These are phyloP conservation scores for Prunus dulcis DNA, from an alignment of 306 rosid species.

Conservation along the genomic window DNA sequence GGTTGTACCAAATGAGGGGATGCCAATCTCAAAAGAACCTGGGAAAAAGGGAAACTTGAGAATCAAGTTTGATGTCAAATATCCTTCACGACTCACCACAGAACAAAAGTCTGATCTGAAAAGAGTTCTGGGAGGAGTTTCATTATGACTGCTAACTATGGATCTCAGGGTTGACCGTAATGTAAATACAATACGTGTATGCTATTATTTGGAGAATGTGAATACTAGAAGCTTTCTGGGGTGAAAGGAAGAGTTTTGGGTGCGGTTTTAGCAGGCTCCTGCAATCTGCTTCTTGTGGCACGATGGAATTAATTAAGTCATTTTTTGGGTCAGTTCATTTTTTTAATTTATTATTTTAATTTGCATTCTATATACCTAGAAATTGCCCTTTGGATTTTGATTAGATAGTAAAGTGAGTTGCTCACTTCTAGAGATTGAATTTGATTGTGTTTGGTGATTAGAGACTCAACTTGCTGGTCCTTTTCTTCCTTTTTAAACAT, in stretches of 20 bases:
- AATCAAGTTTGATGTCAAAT: slow-evolving; percentile 73
- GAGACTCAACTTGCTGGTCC: not conserved
- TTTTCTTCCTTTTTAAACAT: not conserved
- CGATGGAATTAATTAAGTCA: not conserved
- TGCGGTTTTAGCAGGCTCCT: slow-evolving; percentile 12
- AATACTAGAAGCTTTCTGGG: slow-evolving; percentile 36
- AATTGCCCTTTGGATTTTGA: not conserved
- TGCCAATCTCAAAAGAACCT: slow-evolving; percentile 88
- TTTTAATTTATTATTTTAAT: not conserved
- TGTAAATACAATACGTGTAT: slow-evolving; percentile 23
- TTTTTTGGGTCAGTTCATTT: not conserved
- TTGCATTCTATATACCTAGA: not conserved
- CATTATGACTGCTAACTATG: slow-evolving; percentile 33
- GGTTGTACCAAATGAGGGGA: slow-evolving; percentile 74
- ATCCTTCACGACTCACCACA: slow-evolving; percentile 68
- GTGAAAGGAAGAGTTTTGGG: slow-evolving; percentile 10
- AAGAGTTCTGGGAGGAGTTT: slow-evolving; percentile 70
- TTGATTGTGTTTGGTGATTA: not conserved
- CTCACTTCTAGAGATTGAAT: not conserved
- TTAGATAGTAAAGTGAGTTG: not conserved
- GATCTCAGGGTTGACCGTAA: slow-evolving; percentile 21
- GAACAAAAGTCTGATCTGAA: slow-evolving; percentile 85
- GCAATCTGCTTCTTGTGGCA: slow-evolving; percentile 3
- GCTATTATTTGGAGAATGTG: slow-evolving; percentile 35
- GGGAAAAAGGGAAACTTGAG: slow-evolving; percentile 86